Conservation (phyloP, 192 early-diverging fungal species). For the Backusella tarrabulga region DNA sequence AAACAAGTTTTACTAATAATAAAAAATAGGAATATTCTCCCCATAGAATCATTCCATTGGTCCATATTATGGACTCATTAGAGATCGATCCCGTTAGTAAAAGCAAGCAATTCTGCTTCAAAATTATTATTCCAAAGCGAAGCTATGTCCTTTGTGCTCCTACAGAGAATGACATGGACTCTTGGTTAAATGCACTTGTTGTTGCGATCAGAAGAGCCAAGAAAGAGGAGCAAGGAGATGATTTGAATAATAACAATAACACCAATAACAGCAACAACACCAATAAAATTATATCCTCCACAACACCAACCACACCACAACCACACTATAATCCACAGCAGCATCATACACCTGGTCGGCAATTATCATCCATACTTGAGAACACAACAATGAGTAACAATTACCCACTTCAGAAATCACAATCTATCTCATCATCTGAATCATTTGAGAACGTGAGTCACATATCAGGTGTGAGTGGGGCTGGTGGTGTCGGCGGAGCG, state of each 20-base stretch:
- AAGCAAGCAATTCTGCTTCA: slow-evolving; percentile 50
- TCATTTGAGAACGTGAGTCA: slow-evolving; percentile 32
- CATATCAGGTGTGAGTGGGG: slow-evolving; percentile 37
- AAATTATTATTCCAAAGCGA: slow-evolving; percentile 53
- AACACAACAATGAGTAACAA: background rate
- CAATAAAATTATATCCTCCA: background rate
- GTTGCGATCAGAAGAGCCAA: slow-evolving; percentile 43
- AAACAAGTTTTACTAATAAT: background rate
- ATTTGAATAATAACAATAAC: background rate
- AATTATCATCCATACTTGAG: slow-evolving; percentile 12
- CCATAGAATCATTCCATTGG: slow-evolving; percentile 46
- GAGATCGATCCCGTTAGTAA: slow-evolving; percentile 55
- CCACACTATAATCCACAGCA: background rate
- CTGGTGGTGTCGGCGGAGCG: slow-evolving; percentile 37
- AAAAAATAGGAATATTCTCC: slow-evolving; percentile 46
- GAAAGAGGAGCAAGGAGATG: slow-evolving; percentile 17
- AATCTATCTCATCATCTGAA: slow-evolving; percentile 13
- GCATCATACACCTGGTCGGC: background rate
- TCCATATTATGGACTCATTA: slow-evolving; percentile 50
- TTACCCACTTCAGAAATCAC: slow-evolving; percentile 3
- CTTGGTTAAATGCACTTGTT: slow-evolving; percentile 52
- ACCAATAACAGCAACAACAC: background rate
- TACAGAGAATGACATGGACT: slow-evolving; percentile 41
- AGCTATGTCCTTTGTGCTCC: slow-evolving; percentile 51
- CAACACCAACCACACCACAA: slow-evolving; percentile 1